Conservation (phyloP, 495 filamentous ascomycete species). For the Podospora bellae-mahoneyi region DNA sequence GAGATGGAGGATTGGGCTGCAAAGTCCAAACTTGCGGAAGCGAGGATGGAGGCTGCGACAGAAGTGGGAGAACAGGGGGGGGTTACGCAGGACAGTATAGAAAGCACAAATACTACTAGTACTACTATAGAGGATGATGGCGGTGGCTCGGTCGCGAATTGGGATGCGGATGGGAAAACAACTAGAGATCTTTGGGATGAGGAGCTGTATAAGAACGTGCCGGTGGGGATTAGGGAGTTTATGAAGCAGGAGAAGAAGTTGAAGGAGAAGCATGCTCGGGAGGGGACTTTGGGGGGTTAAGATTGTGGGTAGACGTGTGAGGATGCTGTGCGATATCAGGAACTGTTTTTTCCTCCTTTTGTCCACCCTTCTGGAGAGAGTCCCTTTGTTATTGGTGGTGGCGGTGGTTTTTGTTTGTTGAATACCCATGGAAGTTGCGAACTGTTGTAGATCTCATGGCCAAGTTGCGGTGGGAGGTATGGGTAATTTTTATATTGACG, state of each 20-base stretch:
- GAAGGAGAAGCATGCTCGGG: slow-evolving; percentile 63
- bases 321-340: background rate
- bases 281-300: slow-evolving; percentile 42
- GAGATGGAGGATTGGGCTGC: slow-evolving; percentile 85
- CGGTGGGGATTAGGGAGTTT: slow-evolving; percentile 92
- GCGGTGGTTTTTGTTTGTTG: background rate
- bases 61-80: slow-evolving; percentile 27
- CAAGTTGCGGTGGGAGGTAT: background rate
- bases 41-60: slow-evolving; percentile 35
- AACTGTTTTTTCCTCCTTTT: background rate
- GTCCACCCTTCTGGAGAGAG: background rate
- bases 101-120: background rate
- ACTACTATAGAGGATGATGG: slow-evolving; percentile 78
- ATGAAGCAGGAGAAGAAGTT: slow-evolving; percentile 95
- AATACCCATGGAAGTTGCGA: background rate
- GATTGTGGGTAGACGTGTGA: background rate
- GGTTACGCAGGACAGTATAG: slow-evolving; percentile 22
- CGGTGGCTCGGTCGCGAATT: slow-evolving; percentile 66
- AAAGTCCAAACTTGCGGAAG: slow-evolving; percentile 53
- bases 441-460: background rate
- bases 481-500: background rate
- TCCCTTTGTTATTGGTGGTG: background rate
- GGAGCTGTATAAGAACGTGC: slow-evolving; percentile 74
- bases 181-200: slow-evolving; percentile 49
- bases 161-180: slow-evolving; percentile 41